Base-by-base conservation (phyloP, 2,329 filamentous ascomycete species). In the Cercospora sesami region DNA sequence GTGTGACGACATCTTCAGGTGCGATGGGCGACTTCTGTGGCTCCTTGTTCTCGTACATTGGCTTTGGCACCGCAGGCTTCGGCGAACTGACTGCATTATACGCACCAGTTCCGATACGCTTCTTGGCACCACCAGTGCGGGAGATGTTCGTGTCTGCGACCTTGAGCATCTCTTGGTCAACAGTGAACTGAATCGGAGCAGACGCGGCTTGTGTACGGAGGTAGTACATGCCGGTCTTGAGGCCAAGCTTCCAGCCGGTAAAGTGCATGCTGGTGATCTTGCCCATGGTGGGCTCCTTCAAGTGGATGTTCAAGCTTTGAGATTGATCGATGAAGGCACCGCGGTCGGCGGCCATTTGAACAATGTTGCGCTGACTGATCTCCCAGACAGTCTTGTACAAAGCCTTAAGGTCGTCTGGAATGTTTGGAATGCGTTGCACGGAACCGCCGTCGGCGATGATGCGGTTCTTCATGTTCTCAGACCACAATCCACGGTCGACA, bases 221-320 rank as follows among this genome's bases (percentile, higher is more conserved):
- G 83, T 99, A 99, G 89, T 99, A 99, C 95, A 99, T 98, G 85
- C 95, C 95, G 39, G 95, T 99, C 91, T 99, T 99, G 75, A 99
- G 88, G 78, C 95, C 95, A 73, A 98, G 90, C 87, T 98, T 99
- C 95, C 95, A 99, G 76, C 95, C 95, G 60, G 95, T 88, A 79
- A 99, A 99, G 85, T 99, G 95, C 95, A 99, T 99, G 81, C 91
- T 95, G 68, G 95, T 99, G 81, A 99, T 97, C 87, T 99, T 99
- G 83, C 95, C 95, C 94, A 99, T 98, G 62, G 94, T 97, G 51
- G 95, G 95, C 78, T 98, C 94, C 82, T 96, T 96, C 90, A 99
- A 93, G 86, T 99, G 95, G 75, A 99, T 98, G 86, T 99, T 99
- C 76, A 99, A 89, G 12, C 94, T 98, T 82, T 99, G 95, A 61